A percentile compares a stretch with the other conserved stretches of the same genome.
phyloP scores from a whole-genome alignment of 1,284 basidiomycete genomes.

The Cystobasidium pallidum region DNA sequence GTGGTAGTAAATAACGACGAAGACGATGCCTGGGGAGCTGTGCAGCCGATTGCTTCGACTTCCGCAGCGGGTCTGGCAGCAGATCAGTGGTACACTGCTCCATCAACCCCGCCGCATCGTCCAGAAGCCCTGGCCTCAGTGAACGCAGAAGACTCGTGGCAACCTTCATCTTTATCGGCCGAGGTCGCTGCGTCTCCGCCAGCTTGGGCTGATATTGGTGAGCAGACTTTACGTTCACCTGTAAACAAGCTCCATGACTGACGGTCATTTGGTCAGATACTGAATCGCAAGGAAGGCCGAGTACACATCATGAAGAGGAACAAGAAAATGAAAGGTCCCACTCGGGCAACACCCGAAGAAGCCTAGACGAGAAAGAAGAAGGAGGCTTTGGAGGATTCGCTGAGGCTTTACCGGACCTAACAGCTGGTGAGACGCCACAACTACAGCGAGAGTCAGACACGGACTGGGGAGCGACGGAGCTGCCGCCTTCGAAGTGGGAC shows the following conservation, averaged over 20 bases:
- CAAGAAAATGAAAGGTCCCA: neutral
- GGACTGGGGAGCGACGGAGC: conserved; percentile 32
- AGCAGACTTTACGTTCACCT: no score
- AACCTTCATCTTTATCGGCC: neutral
- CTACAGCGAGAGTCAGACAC: neutral
- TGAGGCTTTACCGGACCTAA: conserved; percentile 23
- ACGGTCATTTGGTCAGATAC: conserved; percentile 1
- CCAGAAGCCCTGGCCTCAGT: neutral
- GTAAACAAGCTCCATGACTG: neutral
- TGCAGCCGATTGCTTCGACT: conserved; percentile 15
- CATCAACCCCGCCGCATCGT: conserved; percentile 1
- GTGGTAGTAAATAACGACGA: conserved; percentile 9
- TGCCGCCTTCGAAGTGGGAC: conserved; percentile 41
- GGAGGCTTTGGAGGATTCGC: conserved; percentile 23
- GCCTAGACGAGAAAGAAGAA: conserved; percentile 2
- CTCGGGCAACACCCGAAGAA: neutral
- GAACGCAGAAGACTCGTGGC: neutral
- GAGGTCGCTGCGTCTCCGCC: conserved; percentile 10
- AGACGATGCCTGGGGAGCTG: conserved; percentile 19
- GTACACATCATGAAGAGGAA: neutral
- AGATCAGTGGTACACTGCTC: conserved; percentile 4
- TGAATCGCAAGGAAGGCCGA: neutral
- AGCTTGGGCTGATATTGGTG: conserved; percentile 7
- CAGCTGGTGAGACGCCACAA: neutral
- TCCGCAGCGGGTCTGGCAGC: conserved; percentile 10